phyloP scores from a whole-genome alignment of 2,329 filamentous ascomycete species.

The Colletotrichum tropicicola region DNA sequence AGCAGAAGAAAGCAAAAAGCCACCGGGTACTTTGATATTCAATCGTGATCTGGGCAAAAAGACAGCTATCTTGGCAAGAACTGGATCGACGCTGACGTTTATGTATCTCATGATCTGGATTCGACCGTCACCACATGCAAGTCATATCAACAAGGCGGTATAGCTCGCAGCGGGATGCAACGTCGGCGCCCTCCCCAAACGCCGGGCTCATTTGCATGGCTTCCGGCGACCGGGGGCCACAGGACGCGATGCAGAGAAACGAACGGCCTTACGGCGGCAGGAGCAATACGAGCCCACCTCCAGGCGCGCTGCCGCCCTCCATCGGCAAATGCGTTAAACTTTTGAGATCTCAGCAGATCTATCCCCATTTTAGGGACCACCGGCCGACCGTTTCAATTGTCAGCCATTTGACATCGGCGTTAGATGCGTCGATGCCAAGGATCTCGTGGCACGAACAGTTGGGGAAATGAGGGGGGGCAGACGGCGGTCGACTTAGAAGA shows the following conservation, averaged over 20 bases:
- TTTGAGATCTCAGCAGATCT: slow-evolving; percentile 1
- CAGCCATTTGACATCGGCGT: slow-evolving; percentile 26
- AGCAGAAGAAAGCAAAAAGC: neutral
- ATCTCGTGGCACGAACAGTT: slow-evolving; percentile 20
- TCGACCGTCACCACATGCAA: neutral
- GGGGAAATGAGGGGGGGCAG: slow-evolving; percentile 4
- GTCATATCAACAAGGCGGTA: slow-evolving; percentile 22
- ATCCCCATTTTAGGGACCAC: neutral
- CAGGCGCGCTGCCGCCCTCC: neutral
- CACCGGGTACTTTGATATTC: neutral
- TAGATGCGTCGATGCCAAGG: slow-evolving; percentile 6
- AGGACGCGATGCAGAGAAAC: too few species aligned
- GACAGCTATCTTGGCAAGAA: neutral
- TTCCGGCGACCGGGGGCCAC: neutral
- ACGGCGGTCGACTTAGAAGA: too few species aligned
- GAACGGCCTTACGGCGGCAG: slow-evolving; percentile 9
- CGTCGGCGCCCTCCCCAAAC: slow-evolving; percentile 5
- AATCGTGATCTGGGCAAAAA: neutral
- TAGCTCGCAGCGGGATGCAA: slow-evolving; percentile 14
- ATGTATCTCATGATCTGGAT: slow-evolving; percentile 19
- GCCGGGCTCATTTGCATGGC: slow-evolving; percentile 4
- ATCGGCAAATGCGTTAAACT: slow-evolving; percentile 10
- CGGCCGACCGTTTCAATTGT: slow-evolving; percentile 20
- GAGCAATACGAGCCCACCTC: neutral
- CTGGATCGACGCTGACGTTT: slow-evolving; percentile 22